Evolutionary conservation across 352 stramenopile genomes (phyloP), one percentile per base, ranked within the genome.

Genomic region (Phytophthora boehmeriae): DNA sequence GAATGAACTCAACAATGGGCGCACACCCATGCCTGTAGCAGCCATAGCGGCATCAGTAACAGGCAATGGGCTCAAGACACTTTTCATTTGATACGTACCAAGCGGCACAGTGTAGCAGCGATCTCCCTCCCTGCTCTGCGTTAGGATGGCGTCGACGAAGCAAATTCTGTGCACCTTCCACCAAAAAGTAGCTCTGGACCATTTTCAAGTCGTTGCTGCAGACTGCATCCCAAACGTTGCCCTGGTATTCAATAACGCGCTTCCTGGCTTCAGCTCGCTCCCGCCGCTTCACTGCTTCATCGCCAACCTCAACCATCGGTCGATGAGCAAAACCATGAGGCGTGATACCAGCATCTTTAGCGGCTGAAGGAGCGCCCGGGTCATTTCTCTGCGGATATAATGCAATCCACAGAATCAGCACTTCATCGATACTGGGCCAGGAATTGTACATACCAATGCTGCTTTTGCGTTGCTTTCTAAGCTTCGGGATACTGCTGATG

Each of bases 101-200:
- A 4, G 78, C 76, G 2, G 85, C 82, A 5, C 61, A 84, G 53
- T 93, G 85, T 16, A 93, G 63, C 27, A 92, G 41, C 10, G 82
- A 84, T 4, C 82, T 78, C 0, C 82, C 72, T n/a, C 76, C 81
- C 36, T 93, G 78, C 1, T 71, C 59, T 10, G 48, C 46, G 8
- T 75, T 57, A 8, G 82, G 78, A 10, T 76, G 74, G 32, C 84
- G 76, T 8, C 67, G 58, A 39, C 51, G 55, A 10, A 90, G 57
- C 22, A 93, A 36, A 43, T 59, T 80, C 11, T 62, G 38, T 11
- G 75, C 61, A 2, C 78, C 79, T 65, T 93, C 80, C 3, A 90
- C 78, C 4, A 86, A 46, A 38, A 93, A 83, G 25, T 85, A 92
- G 41, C 79, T 75, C 36, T 68, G 60, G 25, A 93, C 51, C 52